Evolutionary conservation across 768 basidiomycete species (phyloP).

Genomic region (Pleurotus tuoliensis): DNA sequence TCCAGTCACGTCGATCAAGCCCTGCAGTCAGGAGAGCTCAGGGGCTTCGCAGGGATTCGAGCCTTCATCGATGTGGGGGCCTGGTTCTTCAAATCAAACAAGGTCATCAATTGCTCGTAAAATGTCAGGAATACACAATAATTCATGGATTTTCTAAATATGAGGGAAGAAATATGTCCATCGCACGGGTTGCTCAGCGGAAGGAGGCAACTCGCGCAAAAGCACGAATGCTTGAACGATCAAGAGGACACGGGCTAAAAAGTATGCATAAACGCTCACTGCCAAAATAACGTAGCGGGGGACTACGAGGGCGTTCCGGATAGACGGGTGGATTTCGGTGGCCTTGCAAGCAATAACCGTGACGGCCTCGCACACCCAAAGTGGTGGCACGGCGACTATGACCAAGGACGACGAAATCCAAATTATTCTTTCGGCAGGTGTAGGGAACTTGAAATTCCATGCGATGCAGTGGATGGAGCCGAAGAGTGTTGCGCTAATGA

Average conservation of each 20-base stretch:
- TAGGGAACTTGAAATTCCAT: slow-evolving; percentile 24
- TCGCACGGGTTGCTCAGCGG: slow-evolving; percentile 8
- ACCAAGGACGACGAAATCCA: slow-evolving; percentile 20
- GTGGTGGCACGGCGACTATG: slow-evolving; percentile 10
- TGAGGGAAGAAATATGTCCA: slow-evolving; percentile 18
- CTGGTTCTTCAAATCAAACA: too few species aligned
- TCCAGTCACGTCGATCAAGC: too few species aligned
- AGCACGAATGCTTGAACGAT: slow-evolving; percentile 12
- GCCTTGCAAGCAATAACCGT: not conserved
- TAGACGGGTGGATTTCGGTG: not conserved
- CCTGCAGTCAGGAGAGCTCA: too few species aligned
- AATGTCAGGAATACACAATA: too few species aligned
- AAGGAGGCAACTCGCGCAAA: slow-evolving; percentile 7
- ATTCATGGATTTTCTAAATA: not conserved
- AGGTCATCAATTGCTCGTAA: too few species aligned
- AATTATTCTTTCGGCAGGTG: slow-evolving; percentile 13
- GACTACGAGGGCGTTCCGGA: not conserved
- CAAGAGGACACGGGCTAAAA: slow-evolving; percentile 10
- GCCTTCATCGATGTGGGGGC: too few species aligned
- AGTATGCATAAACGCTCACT: slow-evolving; percentile 8
- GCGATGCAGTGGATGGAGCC: slow-evolving; percentile 22
- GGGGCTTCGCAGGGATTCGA: too few species aligned
- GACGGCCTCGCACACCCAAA: not conserved
- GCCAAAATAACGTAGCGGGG: not conserved
- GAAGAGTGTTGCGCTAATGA: slow-evolving; percentile 14